Conservation (phyloP, 768 basidiomycete genomes). For the Rubroboletus pulcherrimus region DNA sequence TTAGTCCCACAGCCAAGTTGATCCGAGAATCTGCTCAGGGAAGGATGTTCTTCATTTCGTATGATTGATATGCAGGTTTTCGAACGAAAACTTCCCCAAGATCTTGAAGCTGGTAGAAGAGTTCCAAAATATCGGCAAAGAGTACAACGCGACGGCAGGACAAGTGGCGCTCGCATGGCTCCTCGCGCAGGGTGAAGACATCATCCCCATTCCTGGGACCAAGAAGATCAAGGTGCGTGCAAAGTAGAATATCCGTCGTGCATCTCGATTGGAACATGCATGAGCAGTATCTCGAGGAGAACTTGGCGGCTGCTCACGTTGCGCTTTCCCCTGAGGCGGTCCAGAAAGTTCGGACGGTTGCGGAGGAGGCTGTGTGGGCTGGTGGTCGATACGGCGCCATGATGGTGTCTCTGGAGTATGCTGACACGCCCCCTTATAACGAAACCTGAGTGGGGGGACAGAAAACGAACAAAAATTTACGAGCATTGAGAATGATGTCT, state of each 20-base stretch:
- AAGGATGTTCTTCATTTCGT: neutral
- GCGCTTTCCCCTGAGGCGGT: constrained; percentile 37
- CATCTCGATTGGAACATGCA: neutral
- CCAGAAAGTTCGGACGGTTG: constrained; percentile 33
- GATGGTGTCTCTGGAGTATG: constrained; percentile 5
- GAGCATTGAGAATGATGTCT: neutral
- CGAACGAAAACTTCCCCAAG: constrained; percentile 43
- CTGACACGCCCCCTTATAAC: constrained; percentile 19
- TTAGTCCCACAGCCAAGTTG: constrained; percentile 20
- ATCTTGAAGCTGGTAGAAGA: constrained; percentile 37
- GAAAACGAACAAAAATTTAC: too few species aligned
- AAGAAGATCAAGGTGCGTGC: constrained; percentile 30
- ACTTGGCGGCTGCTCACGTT: constrained; percentile 35
- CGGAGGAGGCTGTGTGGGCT: constrained; percentile 28
- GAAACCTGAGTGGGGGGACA: neutral
- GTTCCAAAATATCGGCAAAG: constrained; percentile 31
- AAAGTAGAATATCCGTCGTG: neutral
- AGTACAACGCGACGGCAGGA: constrained; percentile 34
- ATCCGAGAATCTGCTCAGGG: neutral
- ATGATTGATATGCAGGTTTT: constrained; percentile 20
- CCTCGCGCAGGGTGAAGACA: constrained; percentile 35
- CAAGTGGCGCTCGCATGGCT: constrained; percentile 42
- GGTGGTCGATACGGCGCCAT: constrained; percentile 26
- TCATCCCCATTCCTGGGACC: constrained; percentile 42
- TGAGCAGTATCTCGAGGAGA: constrained; percentile 43